phyloP scores from a whole-genome alignment of 2,329 filamentous ascomycete genomes.

The Cladobotryum protrusum region DNA sequence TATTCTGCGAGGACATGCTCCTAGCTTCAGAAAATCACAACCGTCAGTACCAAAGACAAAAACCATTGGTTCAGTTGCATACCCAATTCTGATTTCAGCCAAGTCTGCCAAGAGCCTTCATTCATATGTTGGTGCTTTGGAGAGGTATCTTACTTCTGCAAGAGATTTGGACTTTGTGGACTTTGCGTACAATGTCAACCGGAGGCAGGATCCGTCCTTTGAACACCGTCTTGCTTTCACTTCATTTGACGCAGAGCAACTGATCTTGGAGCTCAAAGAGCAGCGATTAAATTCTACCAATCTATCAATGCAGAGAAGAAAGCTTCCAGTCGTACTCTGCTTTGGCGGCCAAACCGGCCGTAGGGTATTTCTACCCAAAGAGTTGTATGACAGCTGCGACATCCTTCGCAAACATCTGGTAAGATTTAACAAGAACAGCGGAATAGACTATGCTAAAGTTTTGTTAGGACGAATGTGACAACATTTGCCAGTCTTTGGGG shows the following conservation, averaged over 20 bases:
- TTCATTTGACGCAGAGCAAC: too few species aligned
- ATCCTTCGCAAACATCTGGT: conserved; percentile 19
- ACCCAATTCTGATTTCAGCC: conserved; percentile 7
- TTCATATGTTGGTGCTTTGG: not conserved
- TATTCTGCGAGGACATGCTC: conserved; percentile 16
- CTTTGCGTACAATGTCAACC: conserved; percentile 29
- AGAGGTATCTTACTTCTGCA: not conserved
- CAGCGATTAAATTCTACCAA: conserved; percentile 17
- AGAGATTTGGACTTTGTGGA: conserved; percentile 11
- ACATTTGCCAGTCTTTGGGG: conserved; percentile 12
- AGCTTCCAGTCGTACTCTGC: conserved; percentile 26
- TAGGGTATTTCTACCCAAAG: conserved; percentile 24
- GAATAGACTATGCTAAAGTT: too few species aligned
- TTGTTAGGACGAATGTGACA: conserved; percentile 5
- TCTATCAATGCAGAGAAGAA: not conserved
- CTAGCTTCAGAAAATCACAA: not conserved
- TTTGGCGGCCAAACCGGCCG: conserved; percentile 25
- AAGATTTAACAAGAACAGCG: too few species aligned
- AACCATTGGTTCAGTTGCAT: not conserved
- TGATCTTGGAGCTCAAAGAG: conserved; percentile 22
- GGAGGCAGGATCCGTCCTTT: conserved; percentile 12
- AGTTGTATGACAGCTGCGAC: conserved; percentile 21
- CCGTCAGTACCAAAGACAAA: not conserved
- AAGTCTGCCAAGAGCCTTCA: conserved; percentile 4
- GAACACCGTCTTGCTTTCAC: too few species aligned